Evolutionary conservation across 352 stramenopile species (phyloP), one percentile per base, ranked within the genome.

Genomic region (Phytopythium boreale): DNA sequence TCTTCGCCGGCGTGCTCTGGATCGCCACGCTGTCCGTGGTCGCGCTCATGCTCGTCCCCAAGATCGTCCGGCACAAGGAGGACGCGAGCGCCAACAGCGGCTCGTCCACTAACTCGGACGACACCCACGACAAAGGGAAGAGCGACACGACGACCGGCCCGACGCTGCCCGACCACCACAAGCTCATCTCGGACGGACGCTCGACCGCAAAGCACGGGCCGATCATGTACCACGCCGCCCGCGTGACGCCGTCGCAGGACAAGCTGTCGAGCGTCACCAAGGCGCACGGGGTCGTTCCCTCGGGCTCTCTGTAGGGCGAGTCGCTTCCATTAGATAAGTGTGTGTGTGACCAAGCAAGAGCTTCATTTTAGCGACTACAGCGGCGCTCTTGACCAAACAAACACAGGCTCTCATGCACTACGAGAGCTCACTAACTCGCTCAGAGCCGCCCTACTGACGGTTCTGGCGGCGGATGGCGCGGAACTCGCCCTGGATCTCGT

Each of bases 401-500:
- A 26, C 36, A 49, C 43, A 2, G 43, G 12, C 19, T 26, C 19
- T 26, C 43, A 49, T 49, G 9, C 43, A 49, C 43, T 49, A 49
- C 20, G 43, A 49, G 12, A 26, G 43, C 20, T n/a, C 39, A 2
- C 12, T 46, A 46, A 46, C 14, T 46, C 39, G n/a, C 39, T 9
- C 36, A 9, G 36, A 41, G 36, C 22, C 26, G 8, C 14, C 7
- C 34, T 41, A 46, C 20, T 60, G 51, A 31, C 44, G 59, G 39
- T 74, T 77, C 55, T 68, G 72, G 26, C 68, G 58, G 39, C 67
- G 71, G 26, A 74, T 70, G 12, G 64, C 64, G 36, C 72, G 70
- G 69, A 84, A 84, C 37, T 77, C 73, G 12, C 71, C 61, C 55
- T 84, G 73, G 55, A 85, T 82, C 67, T 83, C 77, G 14, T 80